phyloP scores from a whole-genome alignment of 1,284 basidiomycete species.

The Clitocybe nebularis region DNA sequence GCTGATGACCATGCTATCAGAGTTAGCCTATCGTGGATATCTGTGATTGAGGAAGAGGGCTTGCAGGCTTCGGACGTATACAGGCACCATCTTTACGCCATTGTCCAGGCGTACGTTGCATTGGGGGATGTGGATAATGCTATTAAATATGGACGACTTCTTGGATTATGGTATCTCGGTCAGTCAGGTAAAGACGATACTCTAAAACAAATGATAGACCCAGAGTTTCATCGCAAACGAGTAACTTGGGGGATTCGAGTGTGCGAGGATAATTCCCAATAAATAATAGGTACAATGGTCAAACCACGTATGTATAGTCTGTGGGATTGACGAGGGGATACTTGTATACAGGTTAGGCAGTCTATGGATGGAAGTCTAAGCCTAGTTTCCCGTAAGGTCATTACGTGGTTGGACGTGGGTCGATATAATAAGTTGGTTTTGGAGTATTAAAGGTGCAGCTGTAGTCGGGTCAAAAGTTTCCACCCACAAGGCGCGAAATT shows the following conservation, averaged over 20 bases:
- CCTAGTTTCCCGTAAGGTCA: too few species aligned
- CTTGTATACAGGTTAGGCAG: too few species aligned
- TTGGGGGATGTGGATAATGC: slow-evolving; percentile 15
- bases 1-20: slow-evolving; percentile 17
- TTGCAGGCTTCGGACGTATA: slow-evolving; percentile 18
- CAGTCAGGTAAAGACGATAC: slow-evolving; percentile 14
- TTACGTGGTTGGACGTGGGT: too few species aligned
- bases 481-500: too few species aligned
- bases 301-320: too few species aligned
- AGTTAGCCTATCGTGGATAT: slow-evolving; percentile 16
- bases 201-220: slow-evolving; percentile 10
- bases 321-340: too few species aligned
- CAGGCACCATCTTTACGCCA: slow-evolving; percentile 16
- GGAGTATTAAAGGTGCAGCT: too few species aligned
- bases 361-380: too few species aligned
- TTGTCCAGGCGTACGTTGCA: slow-evolving; percentile 16
- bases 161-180: slow-evolving; percentile 14
- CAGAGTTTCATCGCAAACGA: slow-evolving; percentile 10
- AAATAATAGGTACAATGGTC: too few species aligned
- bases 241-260: slow-evolving; percentile 13
- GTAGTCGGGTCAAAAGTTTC: too few species aligned
- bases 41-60: slow-evolving; percentile 15
- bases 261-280: slow-evolving; percentile 7
- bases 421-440: too few species aligned
- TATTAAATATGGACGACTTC: slow-evolving; percentile 14